Conservation (phyloP, 306 rosid species). For the Hippophae gyantsensis region DNA sequence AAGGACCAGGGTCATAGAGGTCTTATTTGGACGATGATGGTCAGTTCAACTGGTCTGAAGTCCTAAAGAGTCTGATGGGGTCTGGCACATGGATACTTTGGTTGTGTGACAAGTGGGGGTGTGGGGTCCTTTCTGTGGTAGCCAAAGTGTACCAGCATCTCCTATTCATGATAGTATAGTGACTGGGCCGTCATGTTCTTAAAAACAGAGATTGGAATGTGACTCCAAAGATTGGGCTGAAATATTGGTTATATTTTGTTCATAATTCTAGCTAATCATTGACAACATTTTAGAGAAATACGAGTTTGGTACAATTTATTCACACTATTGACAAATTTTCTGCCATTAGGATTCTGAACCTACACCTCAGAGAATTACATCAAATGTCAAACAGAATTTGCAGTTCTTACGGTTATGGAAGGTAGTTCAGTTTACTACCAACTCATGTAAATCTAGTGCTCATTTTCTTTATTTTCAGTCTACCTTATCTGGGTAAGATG, state of each 20-base stretch:
- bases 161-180: too few species aligned
- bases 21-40: too few species aligned
- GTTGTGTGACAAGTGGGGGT: too few species aligned
- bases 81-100: too few species aligned
- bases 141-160: too few species aligned
- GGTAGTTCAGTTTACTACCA: slow-evolving; percentile 27
- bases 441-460: background rate
- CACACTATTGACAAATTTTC: slow-evolving; percentile 4
- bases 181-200: too few species aligned
- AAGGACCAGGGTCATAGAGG: too few species aligned
- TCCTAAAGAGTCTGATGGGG: too few species aligned
- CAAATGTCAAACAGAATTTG: slow-evolving; percentile 82
- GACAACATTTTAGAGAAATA: background rate
- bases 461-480: background rate
- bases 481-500: slow-evolving; percentile 12
- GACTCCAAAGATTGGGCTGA: background rate
- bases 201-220: too few species aligned
- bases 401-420: slow-evolving; percentile 65
- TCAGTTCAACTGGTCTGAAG: too few species aligned
- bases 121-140: too few species aligned
- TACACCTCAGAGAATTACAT: slow-evolving; percentile 67
- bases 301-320: background rate
- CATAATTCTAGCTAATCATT: background rate
- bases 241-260: background rate
- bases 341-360: slow-evolving; percentile 41